Evolutionary conservation across 176 grass and related monocot species (phyloP), one percentile per base, ranked within the genome.

Genomic region (Juncus effusus): DNA sequence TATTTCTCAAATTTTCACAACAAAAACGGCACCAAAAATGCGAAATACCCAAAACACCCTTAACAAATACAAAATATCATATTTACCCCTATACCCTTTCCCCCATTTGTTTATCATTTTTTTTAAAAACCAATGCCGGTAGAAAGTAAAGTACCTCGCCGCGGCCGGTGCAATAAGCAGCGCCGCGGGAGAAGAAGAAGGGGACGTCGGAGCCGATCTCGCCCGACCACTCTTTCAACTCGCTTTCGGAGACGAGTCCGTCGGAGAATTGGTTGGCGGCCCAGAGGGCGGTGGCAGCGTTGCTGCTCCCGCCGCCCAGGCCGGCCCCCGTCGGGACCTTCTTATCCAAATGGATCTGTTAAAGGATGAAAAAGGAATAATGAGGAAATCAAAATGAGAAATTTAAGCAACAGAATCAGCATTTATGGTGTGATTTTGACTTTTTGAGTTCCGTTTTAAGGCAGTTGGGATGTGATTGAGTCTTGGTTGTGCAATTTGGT

Each of bases 121-220:
- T 28, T 28, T 28, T 28, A 28, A 28, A 28, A 28, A 28, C 19
- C 19, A 28, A 28, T 28, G 19, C 19, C 19, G 19, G 19, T 28
- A 28, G 19, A 28, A 62, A 38, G 7, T 13, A 61, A 54, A 37
- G 67, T 94, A 99, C 89, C 95, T 99, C 95, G 75, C 95, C 95
- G 59, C 95, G 79, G 41, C 86, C 85, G 12, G 95, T 99, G 72
- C 89, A 99, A 73, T 94, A 99, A 49, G 95, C 89, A 44, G 85
- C 89, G 69, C 95, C 95, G 56, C 63, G 78, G 53, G 95, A 94
- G 81, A 99, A 99, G 76, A 99, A 99, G 61, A 99, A 99, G 13
- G 89, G 89, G 4, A 94, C 75, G 90, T 99, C 95, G 72, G 95
- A 99, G 77, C 95, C 95, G 64, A 99, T 99, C 76, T 99, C 95